Evolutionary conservation across 1,284 basidiomycete species (phyloP).

Genomic region (Cystobasidium slooffiae): DNA sequence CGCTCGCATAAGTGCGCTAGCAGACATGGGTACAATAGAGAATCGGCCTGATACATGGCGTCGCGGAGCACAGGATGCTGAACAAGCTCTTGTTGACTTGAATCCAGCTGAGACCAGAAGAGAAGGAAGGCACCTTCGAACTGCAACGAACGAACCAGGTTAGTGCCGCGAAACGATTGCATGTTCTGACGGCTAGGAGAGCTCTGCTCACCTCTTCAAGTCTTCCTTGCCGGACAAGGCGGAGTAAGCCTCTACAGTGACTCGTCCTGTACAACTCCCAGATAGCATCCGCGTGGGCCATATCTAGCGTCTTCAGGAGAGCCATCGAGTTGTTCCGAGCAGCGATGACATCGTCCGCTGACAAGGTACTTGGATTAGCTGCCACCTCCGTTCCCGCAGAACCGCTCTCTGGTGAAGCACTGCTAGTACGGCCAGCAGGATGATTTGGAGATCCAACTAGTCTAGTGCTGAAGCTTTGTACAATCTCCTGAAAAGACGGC

Average conservation of each 20-base stretch:
- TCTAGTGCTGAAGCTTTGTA: conserved; percentile 8
- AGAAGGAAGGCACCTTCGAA: conserved; percentile 45
- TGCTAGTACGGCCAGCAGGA: background rate
- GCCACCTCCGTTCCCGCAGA: background rate
- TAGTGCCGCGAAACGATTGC: background rate
- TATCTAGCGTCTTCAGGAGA: conserved; percentile 8
- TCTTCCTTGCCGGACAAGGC: background rate
- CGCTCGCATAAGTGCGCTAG: background rate
- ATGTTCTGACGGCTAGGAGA: too few species aligned
- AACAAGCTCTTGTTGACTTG: conserved; percentile 36
- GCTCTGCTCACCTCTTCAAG: conserved; percentile 39
- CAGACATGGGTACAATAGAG: conserved; percentile 46
- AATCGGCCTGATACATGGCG: conserved; percentile 47
- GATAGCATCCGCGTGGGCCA: background rate
- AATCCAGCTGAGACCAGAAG: conserved; percentile 48
- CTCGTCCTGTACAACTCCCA: conserved; percentile 23
- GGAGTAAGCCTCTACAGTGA: conserved; percentile 32
- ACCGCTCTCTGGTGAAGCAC: background rate
- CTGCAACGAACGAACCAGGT: conserved; percentile 13
- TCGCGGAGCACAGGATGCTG: conserved; percentile 44
- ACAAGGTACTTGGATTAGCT: background rate
- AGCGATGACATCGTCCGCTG: conserved; percentile 4
- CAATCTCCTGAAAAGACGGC: conserved; percentile 26
- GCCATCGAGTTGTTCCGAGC: conserved; percentile 12
- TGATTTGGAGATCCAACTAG: conserved; percentile 12